Conservation (phyloP, 2,329 filamentous ascomycete species). For the Alternaria viburni region DNA sequence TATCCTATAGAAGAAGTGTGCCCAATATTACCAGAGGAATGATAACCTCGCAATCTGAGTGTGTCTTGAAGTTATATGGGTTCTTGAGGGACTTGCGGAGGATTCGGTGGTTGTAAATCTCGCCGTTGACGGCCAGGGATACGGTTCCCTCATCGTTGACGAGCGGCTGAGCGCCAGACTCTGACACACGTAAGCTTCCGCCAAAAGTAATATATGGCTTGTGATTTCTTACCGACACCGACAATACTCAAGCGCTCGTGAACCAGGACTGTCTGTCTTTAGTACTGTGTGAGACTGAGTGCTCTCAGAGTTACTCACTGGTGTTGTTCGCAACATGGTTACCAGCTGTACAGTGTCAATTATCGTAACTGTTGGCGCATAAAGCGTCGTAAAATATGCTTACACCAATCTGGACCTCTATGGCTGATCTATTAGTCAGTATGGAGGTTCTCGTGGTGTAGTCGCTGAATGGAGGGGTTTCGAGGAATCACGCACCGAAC, state of each 20-base stretch:
- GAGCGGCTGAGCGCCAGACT: constrained; percentile 93
- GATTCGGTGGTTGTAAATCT: constrained; percentile 99
- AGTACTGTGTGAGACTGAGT: constrained; percentile 16
- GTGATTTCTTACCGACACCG: constrained; percentile 76
- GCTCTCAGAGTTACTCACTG: constrained; percentile 61
- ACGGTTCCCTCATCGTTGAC: constrained; percentile 89
- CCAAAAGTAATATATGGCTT: constrained; percentile 13
- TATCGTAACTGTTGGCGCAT: constrained; percentile 37
- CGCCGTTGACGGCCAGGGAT: constrained; percentile 95
- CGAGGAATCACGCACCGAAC: constrained; percentile 60
- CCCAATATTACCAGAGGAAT: constrained; percentile 79
- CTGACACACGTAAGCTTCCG: constrained; percentile 55
- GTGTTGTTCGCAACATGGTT: constrained; percentile 90
- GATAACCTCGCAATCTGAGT: constrained; percentile 98
- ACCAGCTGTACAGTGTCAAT: constrained; percentile 68
- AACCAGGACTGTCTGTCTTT: constrained; percentile 68
- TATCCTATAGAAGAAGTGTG: neutral
- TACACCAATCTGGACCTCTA: constrained; percentile 98
- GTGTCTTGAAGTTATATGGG: constrained; percentile 96
- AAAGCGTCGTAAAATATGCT: constrained; percentile 54
- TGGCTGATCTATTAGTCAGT: constrained; percentile 55
- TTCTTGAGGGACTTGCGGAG: constrained; percentile 85
- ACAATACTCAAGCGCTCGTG: constrained; percentile 98
- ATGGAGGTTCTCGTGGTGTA: neutral
- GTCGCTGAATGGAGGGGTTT: neutral